Evolutionary conservation across 2,329 filamentous ascomycete species (phyloP), one percentile per base, ranked within the genome.

Genomic region (Fusarium aywerte): DNA sequence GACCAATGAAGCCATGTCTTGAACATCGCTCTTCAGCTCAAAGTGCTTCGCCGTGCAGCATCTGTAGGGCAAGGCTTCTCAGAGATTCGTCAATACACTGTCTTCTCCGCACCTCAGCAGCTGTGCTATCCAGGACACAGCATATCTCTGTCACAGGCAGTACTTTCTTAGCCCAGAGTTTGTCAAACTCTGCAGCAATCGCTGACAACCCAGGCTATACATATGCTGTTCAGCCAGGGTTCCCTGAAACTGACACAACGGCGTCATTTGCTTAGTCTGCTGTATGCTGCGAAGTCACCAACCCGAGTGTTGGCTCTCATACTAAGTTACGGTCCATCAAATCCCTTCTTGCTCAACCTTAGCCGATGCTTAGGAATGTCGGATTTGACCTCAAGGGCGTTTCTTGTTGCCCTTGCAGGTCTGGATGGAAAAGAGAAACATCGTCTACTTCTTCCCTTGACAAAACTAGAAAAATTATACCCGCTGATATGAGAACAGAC

Each of bases 201-300:
- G 48, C 39, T 51, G 40, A 33, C 27, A 36, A 38, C 35, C 38
- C 23, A 57, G 18, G 49, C 58, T 21, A 21, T 39, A 16, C 44
- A 65, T 61, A 65, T 57, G 62, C 65, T 56, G 53, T 56, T 29
- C 38, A 47, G 42, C 56, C 52, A 44, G 65, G 67, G 62, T 54
- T 72, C 44, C 62, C 67, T 63, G 65, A 67, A 72, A 64, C 69
- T 68, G 60, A 64, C 47, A 70, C 69, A 44, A 50, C 67, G 60
- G 69, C 54, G 58, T 49, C 63, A 39, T 45, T 51, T 60, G 31
- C 43, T 43, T 49, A 20, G 45, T 36, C 32, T 27, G 32, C 29
- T 48, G 44, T 50, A 33, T 58, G 39, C 60, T 68, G 58, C 64
- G 38, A 56, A 67, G 61, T 62, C 42, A 36, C 66, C 27, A 45